A percentile compares a stretch with the other conserved stretches of the same genome.
phyloP scores from a whole-genome alignment of 1,284 basidiomycete species.

The Ceratobasidium sp. region DNA sequence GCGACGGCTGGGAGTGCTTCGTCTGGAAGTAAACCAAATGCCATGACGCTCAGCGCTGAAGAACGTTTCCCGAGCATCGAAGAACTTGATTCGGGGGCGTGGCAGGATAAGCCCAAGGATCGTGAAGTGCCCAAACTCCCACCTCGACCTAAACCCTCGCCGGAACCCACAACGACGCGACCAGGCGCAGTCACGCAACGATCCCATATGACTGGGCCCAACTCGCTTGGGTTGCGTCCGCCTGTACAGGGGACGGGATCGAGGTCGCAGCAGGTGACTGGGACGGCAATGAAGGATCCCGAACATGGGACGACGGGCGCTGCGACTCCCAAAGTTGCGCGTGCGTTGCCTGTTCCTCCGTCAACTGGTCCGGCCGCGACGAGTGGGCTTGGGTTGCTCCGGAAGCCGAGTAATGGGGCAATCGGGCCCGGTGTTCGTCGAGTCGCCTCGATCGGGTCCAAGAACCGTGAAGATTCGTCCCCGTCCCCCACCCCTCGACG shows the following conservation, averaged over 20 bases:
- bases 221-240: constrained; percentile 11
- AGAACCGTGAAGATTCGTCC: not conserved
- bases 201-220: constrained; percentile 29
- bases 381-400: not conserved
- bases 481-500: not conserved
- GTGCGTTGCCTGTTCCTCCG: constrained; percentile 29
- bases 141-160: not conserved
- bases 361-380: not conserved
- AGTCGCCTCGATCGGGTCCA: constrained; percentile 5
- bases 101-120: not conserved
- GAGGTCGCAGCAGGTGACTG: constrained; percentile 59
- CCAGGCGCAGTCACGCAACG: constrained; percentile 19
- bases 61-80: constrained; percentile 78
- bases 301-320: constrained; percentile 12
- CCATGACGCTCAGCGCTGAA: constrained; percentile 55
- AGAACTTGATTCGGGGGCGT: constrained; percentile 65
- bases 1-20: constrained; percentile 27
- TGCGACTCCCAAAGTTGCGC: not conserved
- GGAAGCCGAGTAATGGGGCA: constrained; percentile 22
- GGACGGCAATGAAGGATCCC: constrained; percentile 60
- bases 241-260: constrained; percentile 33
- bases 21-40: constrained; percentile 24
- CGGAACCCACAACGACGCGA: not conserved
- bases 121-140: constrained; percentile 9
- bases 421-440: not conserved